Percentiles rank a stretch among this genome's conserved stretches.
phyloP scores from a whole-genome alignment of 2,329 filamentous ascomycete genomes.

The Beauveria sp. region DNA sequence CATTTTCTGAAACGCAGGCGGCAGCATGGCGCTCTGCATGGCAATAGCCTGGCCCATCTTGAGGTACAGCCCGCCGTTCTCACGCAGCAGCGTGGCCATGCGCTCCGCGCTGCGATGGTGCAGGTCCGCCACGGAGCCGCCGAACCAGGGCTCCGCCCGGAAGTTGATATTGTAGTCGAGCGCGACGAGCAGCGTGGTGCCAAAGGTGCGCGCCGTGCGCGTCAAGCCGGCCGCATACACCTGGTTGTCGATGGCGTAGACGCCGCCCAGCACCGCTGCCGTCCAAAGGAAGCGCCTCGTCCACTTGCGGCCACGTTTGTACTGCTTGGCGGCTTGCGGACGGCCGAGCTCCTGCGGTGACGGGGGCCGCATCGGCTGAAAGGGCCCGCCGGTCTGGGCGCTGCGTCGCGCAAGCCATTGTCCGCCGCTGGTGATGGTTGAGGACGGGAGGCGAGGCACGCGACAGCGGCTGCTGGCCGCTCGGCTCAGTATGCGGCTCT shows the following conservation, averaged over 20 bases:
- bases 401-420: conserved; percentile 15
- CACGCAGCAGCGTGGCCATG: conserved; percentile 70
- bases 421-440: not conserved
- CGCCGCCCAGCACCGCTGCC: conserved; percentile 48
- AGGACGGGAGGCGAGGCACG: conserved; percentile 3
- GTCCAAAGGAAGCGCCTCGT: conserved; percentile 63
- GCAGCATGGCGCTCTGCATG: conserved; percentile 92
- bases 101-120: conserved; percentile 79
- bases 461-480: conserved; percentile 5
- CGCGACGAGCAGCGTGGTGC: conserved; percentile 69
- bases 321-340: conserved; percentile 63
- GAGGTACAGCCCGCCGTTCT: conserved; percentile 88
- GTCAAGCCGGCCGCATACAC: conserved; percentile 73
- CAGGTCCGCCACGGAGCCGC: conserved; percentile 65
- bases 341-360: conserved; percentile 71
- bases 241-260: conserved; percentile 64
- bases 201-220: conserved; percentile 76
- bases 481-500: not conserved
- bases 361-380: conserved; percentile 65
- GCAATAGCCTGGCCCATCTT: conserved; percentile 98
- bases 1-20: conserved; percentile 93
- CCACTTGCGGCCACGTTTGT: conserved; percentile 65
- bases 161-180: conserved; percentile 98
- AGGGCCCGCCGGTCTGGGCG: conserved; percentile 34
- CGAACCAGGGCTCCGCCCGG: conserved; percentile 66